These are phyloP conservation scores for Ascochyta viciae-villosae DNA, from an alignment of 2,329 filamentous ascomycete species.

Conservation along the genomic window DNA sequence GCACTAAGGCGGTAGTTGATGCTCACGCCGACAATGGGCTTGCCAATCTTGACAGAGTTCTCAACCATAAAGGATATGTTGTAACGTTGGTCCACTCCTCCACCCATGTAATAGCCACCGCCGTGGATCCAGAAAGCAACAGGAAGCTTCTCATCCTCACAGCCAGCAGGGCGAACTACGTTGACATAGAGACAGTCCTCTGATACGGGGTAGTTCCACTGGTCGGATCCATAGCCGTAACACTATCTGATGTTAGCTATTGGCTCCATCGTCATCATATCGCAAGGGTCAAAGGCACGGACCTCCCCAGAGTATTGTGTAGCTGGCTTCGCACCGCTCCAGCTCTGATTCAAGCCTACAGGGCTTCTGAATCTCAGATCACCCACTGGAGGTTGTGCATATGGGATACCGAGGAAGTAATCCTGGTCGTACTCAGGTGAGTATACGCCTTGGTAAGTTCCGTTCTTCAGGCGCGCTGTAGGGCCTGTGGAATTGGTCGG, in stretches of 20 bases:
- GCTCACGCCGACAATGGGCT: slow-evolving; percentile 56
- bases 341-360: slow-evolving; percentile 54
- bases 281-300: neutral
- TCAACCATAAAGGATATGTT: slow-evolving; percentile 58
- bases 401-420: slow-evolving; percentile 60
- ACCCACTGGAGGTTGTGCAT: slow-evolving; percentile 46
- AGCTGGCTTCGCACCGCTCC: slow-evolving; percentile 47
- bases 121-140: slow-evolving; percentile 65
- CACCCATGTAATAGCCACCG: slow-evolving; percentile 58
- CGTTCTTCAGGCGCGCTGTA: slow-evolving; percentile 52
- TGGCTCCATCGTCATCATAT: neutral
- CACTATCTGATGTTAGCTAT: slow-evolving; percentile 34
- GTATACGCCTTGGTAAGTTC: slow-evolving; percentile 51
- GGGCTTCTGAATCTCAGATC: slow-evolving; percentile 61
- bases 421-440: slow-evolving; percentile 53
- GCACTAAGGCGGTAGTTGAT: slow-evolving; percentile 61
- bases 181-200: slow-evolving; percentile 59
- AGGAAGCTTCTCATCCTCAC: slow-evolving; percentile 52
- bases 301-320: slow-evolving; percentile 40
- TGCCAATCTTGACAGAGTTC: slow-evolving; percentile 53
- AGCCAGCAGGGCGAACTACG: slow-evolving; percentile 54
- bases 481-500: slow-evolving; percentile 28
- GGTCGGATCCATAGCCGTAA: slow-evolving; percentile 45
- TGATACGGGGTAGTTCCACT: slow-evolving; percentile 60
- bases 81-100: slow-evolving; percentile 61